These are phyloP conservation scores for Blepharisma stoltei DNA, from an alignment of 73 alveolate genomes.

Conservation along the genomic window DNA sequence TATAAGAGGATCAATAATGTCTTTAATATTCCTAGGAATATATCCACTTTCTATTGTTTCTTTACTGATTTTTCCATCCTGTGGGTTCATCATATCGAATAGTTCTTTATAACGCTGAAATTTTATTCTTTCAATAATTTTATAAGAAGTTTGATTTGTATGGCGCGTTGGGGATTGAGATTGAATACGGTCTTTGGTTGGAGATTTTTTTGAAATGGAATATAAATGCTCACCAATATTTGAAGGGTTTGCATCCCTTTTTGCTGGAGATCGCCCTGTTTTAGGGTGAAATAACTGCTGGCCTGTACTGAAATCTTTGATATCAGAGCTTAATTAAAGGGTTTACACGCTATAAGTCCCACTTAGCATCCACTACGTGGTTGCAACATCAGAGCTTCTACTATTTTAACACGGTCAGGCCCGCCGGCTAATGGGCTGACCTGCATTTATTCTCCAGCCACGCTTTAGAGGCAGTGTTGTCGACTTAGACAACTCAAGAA, in stretches of 20 bases:
- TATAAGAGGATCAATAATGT: neutral
- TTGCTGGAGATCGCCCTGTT: slow-evolving; percentile 1
- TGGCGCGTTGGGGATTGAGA: neutral
- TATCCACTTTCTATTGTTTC: neutral
- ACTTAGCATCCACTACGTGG: too few relatives aligned
- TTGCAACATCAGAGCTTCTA: too few relatives aligned
- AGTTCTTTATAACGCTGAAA: neutral
- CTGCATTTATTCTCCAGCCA: too few relatives aligned
- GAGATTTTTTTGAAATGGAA: neutral
- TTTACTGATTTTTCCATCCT: neutral
- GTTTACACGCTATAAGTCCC: too few relatives aligned
- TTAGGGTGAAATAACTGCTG: neutral
- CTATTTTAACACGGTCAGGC: too few relatives aligned
- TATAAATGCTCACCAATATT: slow-evolving; percentile 15
- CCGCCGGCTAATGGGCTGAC: too few relatives aligned
- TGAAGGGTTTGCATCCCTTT: neutral
- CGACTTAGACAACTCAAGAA: too few relatives aligned
- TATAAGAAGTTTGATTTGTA: slow-evolving; percentile 12
- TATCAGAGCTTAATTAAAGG: neutral
- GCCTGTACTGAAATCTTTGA: slow-evolving; percentile 10
- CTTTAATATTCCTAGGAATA: neutral
- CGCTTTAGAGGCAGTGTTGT: too few relatives aligned
- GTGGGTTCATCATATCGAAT: neutral
- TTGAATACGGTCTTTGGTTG: neutral
- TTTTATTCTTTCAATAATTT: neutral